These are phyloP conservation scores for Biscogniauxia marginata DNA, from an alignment of 2,329 filamentous ascomycete genomes.

Conservation along the genomic window DNA sequence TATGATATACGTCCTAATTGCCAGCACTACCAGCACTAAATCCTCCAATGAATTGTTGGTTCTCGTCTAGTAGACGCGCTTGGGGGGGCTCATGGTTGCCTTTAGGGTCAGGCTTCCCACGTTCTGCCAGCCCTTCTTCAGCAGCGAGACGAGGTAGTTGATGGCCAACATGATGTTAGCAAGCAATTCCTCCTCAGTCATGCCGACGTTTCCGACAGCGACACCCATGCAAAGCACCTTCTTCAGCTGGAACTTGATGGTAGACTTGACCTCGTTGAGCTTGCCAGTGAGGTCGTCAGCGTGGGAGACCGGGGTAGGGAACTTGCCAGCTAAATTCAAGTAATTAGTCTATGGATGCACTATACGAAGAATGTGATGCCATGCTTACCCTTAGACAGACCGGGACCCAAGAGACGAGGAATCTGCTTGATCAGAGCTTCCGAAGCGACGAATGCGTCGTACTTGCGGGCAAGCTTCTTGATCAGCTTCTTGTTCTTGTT, in stretches of 20 bases:
- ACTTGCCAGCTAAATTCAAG: slow-evolving; percentile 80
- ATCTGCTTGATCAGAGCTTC: slow-evolving; percentile 99
- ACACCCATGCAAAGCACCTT: slow-evolving; percentile 99
- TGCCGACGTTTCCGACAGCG: slow-evolving; percentile 96
- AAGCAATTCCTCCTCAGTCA: slow-evolving; percentile 93
- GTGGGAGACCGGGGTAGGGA: slow-evolving; percentile 98
- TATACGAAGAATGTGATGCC: neutral
- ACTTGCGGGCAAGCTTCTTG: slow-evolving; percentile 99
- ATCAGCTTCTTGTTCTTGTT: slow-evolving; percentile 99
- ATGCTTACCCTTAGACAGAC: slow-evolving; percentile 86
- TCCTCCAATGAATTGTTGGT: slow-evolving; percentile 23
- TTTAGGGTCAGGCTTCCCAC: slow-evolving; percentile 99
- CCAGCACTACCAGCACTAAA: slow-evolving; percentile 26
- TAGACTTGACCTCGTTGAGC: slow-evolving; percentile 99
- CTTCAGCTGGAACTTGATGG: slow-evolving; percentile 99
- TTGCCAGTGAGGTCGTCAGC: slow-evolving; percentile 88
- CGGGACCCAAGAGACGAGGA: slow-evolving; percentile 96
- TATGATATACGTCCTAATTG: slow-evolving; percentile 11
- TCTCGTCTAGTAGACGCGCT: slow-evolving; percentile 83
- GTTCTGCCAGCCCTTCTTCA: slow-evolving; percentile 99
- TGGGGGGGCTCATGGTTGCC: slow-evolving; percentile 98
- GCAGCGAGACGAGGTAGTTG: slow-evolving; percentile 99
- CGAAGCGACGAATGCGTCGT: slow-evolving; percentile 98
- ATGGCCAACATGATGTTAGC: slow-evolving; percentile 99
- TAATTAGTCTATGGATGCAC: slow-evolving; percentile 1